Percentiles rank a stretch among this genome's conserved stretches.
Evolutionary conservation across 164 flowering plant species (phyloP).

Genomic region (Amborella trichopoda): DNA sequence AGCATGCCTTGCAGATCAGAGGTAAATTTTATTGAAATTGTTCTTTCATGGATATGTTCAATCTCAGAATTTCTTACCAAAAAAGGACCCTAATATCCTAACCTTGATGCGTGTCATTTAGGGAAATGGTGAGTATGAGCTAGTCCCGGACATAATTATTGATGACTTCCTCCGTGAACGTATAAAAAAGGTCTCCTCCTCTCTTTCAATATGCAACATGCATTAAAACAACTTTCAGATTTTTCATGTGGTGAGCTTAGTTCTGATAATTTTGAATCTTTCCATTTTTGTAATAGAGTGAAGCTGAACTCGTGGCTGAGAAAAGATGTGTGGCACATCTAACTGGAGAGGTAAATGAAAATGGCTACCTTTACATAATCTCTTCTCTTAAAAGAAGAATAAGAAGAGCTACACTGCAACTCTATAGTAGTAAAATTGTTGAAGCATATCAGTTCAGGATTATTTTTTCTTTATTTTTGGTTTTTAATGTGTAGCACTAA

Average conservation of each 20-base stretch:
- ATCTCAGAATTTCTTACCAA: too few species aligned
- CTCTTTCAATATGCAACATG: too few species aligned
- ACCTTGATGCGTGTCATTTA: constrained; percentile 8
- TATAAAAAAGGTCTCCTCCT: constrained; percentile 73
- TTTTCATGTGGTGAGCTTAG: too few species aligned
- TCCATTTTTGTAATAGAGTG: constrained; percentile 47
- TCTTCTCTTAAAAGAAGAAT: too few species aligned
- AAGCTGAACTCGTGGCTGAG: constrained; percentile 92
- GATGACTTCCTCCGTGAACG: constrained; percentile 74
- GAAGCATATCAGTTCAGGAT: neutral
- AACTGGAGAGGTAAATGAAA: constrained; percentile 62
- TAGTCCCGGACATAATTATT: constrained; percentile 61
- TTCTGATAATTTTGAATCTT: too few species aligned
- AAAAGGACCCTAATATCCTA: too few species aligned
- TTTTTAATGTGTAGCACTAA: too few species aligned
- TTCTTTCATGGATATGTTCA: too few species aligned
- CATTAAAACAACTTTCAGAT: too few species aligned
- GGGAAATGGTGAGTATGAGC: constrained; percentile 96
- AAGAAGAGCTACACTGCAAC: too few species aligned
- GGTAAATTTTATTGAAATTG: constrained; percentile 16
- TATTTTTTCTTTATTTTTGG: neutral
- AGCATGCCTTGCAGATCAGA: constrained; percentile 99
- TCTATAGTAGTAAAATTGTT: neutral
- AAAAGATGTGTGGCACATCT: constrained; percentile 91
- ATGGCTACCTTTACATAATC: neutral